These are phyloP conservation scores for Diplotaxis tenuifolia DNA, from an alignment of 345 rosid species.

Conservation along the genomic window DNA sequence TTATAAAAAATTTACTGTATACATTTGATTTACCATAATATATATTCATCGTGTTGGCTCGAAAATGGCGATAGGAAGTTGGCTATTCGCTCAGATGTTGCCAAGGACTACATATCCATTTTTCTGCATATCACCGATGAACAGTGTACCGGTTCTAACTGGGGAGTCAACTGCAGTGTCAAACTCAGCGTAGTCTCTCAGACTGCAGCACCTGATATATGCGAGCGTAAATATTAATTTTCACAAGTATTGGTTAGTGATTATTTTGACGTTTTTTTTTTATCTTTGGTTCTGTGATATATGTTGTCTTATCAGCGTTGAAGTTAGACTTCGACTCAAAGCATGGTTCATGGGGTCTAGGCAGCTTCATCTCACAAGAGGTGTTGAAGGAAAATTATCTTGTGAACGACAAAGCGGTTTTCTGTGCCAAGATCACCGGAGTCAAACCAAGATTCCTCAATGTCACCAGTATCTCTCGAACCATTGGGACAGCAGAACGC, in stretches of 20 bases:
- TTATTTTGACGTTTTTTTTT: background rate
- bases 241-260: background rate
- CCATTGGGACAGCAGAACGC: constrained; percentile 10
- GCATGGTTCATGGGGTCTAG: background rate
- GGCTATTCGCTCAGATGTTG: background rate
- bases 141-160: background rate
- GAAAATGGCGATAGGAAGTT: constrained; percentile 8
- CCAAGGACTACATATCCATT: background rate
- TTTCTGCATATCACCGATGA: background rate
- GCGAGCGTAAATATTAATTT: background rate
- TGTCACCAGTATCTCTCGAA: background rate
- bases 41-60: background rate
- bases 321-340: background rate
- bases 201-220: background rate
- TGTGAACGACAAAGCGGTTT: constrained; percentile 16
- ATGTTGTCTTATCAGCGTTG: background rate
- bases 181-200: background rate
- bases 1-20: too few relatives aligned
- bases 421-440: background rate
- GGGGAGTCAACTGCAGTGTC: constrained; percentile 1
- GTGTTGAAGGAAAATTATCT: background rate
- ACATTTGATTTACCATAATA: too few relatives aligned
- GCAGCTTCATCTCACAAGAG: background rate
- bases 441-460: background rate
- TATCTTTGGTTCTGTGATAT: background rate